Conservation (phyloP, 176 grass and related monocot species). For the Triticum timopheevii region DNA sequence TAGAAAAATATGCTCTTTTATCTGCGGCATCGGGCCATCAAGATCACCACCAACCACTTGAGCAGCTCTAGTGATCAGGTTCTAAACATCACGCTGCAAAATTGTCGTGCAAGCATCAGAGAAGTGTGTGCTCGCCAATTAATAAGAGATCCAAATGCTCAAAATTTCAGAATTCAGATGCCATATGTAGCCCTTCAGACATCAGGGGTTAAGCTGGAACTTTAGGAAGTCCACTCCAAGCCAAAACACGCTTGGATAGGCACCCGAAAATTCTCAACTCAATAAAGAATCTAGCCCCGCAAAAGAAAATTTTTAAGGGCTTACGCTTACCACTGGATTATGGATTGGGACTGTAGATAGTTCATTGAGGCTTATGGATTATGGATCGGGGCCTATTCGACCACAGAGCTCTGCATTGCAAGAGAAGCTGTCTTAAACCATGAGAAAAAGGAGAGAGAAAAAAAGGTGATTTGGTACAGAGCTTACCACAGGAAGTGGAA, state of each 20-base stretch:
- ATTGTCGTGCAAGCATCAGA: not conserved
- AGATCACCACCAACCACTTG: constrained; percentile 92
- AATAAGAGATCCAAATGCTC: not conserved
- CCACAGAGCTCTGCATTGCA: too few relatives aligned
- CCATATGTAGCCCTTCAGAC: not conserved
- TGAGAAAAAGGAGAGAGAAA: too few relatives aligned
- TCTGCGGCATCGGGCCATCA: constrained; percentile 85
- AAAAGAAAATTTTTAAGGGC: not conserved
- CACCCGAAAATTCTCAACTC: not conserved
- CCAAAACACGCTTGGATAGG: not conserved
- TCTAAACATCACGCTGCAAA: constrained; percentile 43
- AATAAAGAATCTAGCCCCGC: not conserved
- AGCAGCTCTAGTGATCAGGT: constrained; percentile 93
- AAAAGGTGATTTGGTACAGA: too few relatives aligned
- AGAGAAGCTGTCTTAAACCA: too few relatives aligned
- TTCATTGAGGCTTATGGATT: not conserved
- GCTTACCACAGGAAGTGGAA: too few relatives aligned
- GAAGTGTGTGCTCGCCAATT: not conserved
- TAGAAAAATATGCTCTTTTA: constrained; percentile 91
- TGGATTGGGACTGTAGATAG: not conserved
- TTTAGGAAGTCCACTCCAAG: too few relatives aligned
- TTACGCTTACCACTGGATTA: not conserved
- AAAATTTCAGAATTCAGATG: not conserved
- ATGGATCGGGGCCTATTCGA: not conserved
- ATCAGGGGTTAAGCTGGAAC: not conserved